Evolutionary conservation across 805 yeast species (phyloP), one percentile per base, ranked within the genome.

Genomic region (Diddensiella santjacobensis): DNA sequence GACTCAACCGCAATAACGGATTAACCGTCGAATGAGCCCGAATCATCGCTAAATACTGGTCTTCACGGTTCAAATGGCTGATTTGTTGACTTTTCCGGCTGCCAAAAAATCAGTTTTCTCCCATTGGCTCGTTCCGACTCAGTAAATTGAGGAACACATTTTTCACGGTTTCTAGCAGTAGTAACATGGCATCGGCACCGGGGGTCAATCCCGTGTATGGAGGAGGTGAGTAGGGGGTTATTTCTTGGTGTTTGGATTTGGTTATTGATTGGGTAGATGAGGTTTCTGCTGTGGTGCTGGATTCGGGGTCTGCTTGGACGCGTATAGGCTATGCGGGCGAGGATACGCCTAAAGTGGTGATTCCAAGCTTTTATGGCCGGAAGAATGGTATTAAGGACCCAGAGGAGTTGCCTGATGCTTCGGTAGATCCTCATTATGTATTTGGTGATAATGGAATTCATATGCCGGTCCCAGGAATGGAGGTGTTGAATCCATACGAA

Each of bases 271-370:
- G 31, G 31, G 18, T 13, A 40, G 54, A 50, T 20, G 99, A 91
- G 65, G 83, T 93, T 54, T 81, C 88, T 54, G 96, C 98, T 22
- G 74, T 93, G 2, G 95, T 91, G 26, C 72, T 91, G 22, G 98
- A 93, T 61, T 89, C 96, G 1, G 98, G 98, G 30, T 83, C 96
- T 10, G 79, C 74, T 52, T 71, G 80, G 52, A 88, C 96, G 4
- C 80, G 91, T 47, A 79, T 84, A 18, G 99, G 99, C 1, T 89
- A 79, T 66, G 91, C 97, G 2, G 98, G 98, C 8, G 91, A 88
- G 49, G 97, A 91, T 62, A 75, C 80, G 46, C 99, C 99, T 10
- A 78, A 83, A 53, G 70, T 81, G 2, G 78, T 85, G 20, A 65
- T 83, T 10, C 93, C 96, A 2, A 85, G 96, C 0, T 75, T 65